Conservation (phyloP, 2,329 filamentous ascomycete species). For the Ceratocystiopsis sp. region DNA sequence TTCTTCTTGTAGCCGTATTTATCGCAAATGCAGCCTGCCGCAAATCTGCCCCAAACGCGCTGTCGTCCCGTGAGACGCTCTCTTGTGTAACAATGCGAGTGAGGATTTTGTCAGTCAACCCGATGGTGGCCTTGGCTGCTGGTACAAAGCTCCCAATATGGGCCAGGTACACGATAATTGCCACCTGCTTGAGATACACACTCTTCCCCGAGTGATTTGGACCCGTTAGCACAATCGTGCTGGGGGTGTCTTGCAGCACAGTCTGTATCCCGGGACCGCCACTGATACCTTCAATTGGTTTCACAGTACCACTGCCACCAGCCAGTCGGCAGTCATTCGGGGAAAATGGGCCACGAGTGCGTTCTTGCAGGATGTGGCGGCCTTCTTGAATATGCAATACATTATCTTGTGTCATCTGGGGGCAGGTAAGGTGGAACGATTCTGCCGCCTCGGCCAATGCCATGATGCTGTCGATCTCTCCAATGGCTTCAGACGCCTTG, state of each 20-base stretch:
- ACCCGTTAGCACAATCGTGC: constrained; percentile 68
- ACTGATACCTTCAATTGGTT: neutral
- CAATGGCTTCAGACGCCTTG: constrained; percentile 60
- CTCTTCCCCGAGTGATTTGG: constrained; percentile 97
- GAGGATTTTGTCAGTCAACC: constrained; percentile 82
- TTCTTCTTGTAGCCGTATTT: constrained; percentile 56
- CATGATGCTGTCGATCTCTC: constrained; percentile 72
- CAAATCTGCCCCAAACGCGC: constrained; percentile 59
- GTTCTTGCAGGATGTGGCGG: constrained; percentile 73
- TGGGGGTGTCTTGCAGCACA: constrained; percentile 25
- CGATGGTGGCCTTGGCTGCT: constrained; percentile 57
- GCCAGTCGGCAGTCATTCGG: constrained; percentile 60
- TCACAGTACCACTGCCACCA: constrained; percentile 32
- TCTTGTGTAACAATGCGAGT: constrained; percentile 67
- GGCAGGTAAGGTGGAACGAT: constrained; percentile 53
- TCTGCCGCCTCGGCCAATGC: constrained; percentile 64
- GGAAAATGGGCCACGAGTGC: constrained; percentile 64
- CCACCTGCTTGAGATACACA: constrained; percentile 84
- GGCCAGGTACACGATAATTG: constrained; percentile 78
- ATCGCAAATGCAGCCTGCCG: constrained; percentile 71
- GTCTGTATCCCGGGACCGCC: no score
- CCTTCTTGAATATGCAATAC: constrained; percentile 60
- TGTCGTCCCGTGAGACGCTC: constrained; percentile 40
- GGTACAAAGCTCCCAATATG: constrained; percentile 90
- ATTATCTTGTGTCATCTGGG: constrained; percentile 53